phyloP scores from a whole-genome alignment of 495 filamentous ascomycete genomes.

The Talaromyces borbonicus region DNA sequence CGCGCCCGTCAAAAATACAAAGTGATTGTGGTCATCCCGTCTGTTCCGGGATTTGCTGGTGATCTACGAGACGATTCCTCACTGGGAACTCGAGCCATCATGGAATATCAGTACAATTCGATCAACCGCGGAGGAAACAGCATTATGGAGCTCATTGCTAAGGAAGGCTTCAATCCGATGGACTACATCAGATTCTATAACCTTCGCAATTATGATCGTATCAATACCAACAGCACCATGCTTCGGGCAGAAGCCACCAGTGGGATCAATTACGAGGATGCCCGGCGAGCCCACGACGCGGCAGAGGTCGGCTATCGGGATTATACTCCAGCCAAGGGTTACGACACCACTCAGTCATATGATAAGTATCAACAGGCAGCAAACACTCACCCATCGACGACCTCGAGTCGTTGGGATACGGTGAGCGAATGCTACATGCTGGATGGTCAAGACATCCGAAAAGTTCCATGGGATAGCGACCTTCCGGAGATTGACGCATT shows the following conservation, averaged over 20 bases:
- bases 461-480: constrained; percentile 65
- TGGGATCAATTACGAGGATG: constrained; percentile 66
- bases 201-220: constrained; percentile 82
- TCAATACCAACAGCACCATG: constrained; percentile 63
- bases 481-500: constrained; percentile 76
- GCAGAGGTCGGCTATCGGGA: constrained; percentile 24
- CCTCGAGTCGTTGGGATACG: constrained; percentile 56
- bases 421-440: constrained; percentile 83
- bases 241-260: constrained; percentile 51
- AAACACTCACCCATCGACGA: constrained; percentile 23
- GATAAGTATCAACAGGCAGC: constrained; percentile 62
- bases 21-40: constrained; percentile 77
- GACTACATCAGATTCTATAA: constrained; percentile 95
- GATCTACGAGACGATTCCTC: constrained; percentile 71
- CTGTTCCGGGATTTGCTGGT: constrained; percentile 84
- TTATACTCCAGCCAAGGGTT: constrained; percentile 27
- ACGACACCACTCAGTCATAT: constrained; percentile 35
- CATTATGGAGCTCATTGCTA: constrained; percentile 70
- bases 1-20: constrained; percentile 65
- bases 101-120: constrained; percentile 87
- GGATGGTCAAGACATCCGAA: constrained; percentile 60
- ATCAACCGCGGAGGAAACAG: constrained; percentile 84
- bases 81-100: constrained; percentile 84
- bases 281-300: constrained; percentile 57
- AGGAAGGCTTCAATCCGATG: constrained; percentile 60